These are phyloP conservation scores for Hemisphaericaspora lyxosophila DNA, from an alignment of 1,139 yeast species.

Conservation along the genomic window DNA sequence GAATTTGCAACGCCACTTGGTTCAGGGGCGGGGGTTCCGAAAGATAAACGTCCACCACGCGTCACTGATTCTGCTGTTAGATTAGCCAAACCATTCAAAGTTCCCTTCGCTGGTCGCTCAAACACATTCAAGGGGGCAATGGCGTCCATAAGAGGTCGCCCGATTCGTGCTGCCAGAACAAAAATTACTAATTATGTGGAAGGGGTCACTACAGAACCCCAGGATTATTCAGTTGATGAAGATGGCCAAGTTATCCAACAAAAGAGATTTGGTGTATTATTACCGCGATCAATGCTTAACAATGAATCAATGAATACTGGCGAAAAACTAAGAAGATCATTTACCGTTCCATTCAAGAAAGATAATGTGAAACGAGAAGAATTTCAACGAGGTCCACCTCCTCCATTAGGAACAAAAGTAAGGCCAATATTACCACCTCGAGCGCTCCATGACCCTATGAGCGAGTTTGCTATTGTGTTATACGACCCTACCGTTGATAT, in stretches of 20 bases:
- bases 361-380: constrained; percentile 27
- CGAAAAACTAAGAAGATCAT: constrained; percentile 38
- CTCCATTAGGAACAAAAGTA: constrained; percentile 78
- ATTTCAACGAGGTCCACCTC: constrained; percentile 52
- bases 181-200: constrained; percentile 30
- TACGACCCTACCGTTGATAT: constrained; percentile 92
- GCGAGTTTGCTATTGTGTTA: constrained; percentile 89
- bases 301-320: constrained; percentile 30
- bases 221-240: constrained; percentile 24
- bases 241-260: constrained; percentile 26
- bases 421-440: constrained; percentile 73
- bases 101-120: constrained; percentile 36
- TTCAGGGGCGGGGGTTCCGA: constrained; percentile 47
- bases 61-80: constrained; percentile 37
- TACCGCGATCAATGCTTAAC: constrained; percentile 39
- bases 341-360: constrained; percentile 52
- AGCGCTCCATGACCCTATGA: constrained; percentile 90
- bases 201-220: constrained; percentile 20
- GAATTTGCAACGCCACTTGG: constrained; percentile 47
- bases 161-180: constrained; percentile 21
- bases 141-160: constrained; percentile 15
- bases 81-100: constrained; percentile 41
- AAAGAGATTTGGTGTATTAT: constrained; percentile 50
- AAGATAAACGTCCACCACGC: constrained; percentile 40
- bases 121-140: constrained; percentile 13